These are phyloP conservation scores for Tricholoma saponaceum DNA, from an alignment of 768 basidiomycete species.

Conservation along the genomic window DNA sequence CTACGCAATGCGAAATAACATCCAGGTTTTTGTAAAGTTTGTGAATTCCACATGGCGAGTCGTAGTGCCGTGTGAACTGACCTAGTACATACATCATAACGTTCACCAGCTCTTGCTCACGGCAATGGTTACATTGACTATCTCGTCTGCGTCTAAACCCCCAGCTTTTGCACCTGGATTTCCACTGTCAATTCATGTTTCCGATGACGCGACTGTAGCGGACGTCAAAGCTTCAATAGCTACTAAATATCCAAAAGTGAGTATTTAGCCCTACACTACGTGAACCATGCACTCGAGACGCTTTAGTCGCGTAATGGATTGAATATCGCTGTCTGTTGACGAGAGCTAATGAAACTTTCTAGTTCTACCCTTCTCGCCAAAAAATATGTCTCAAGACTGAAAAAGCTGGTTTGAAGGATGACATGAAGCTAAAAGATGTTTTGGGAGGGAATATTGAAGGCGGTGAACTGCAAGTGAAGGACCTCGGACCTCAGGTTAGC, in stretches of 20 bases:
- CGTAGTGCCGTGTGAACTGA: too few species aligned
- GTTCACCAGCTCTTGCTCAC: too few species aligned
- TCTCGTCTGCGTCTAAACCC: slow-evolving; percentile 46
- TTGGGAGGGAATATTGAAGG: slow-evolving; percentile 49
- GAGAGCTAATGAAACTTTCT: background rate
- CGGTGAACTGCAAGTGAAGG: slow-evolving; percentile 75
- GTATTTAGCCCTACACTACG: slow-evolving; percentile 1
- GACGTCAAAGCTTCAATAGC: slow-evolving; percentile 70
- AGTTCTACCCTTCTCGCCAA: slow-evolving; percentile 76
- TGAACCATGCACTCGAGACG: background rate
- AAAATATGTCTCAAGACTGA: slow-evolving; percentile 64
- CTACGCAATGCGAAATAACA: too few species aligned
- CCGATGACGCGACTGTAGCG: slow-evolving; percentile 49
- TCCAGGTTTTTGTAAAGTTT: too few species aligned
- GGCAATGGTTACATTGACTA: slow-evolving; percentile 41
- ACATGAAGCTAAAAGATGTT: slow-evolving; percentile 50
- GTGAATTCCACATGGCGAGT: too few species aligned
- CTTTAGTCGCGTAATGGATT: background rate
- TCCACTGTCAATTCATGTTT: slow-evolving; percentile 47
- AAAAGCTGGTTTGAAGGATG: slow-evolving; percentile 59
- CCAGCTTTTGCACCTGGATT: slow-evolving; percentile 46
- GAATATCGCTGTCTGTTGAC: background rate
- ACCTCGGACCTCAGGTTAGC: slow-evolving; percentile 84
- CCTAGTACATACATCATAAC: too few species aligned
- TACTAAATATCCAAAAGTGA: slow-evolving; percentile 33